A percentile compares a stretch with the other conserved stretches of the same genome.
phyloP scores from a whole-genome alignment of 495 filamentous ascomycete species.

The Sporormia fimetaria region DNA sequence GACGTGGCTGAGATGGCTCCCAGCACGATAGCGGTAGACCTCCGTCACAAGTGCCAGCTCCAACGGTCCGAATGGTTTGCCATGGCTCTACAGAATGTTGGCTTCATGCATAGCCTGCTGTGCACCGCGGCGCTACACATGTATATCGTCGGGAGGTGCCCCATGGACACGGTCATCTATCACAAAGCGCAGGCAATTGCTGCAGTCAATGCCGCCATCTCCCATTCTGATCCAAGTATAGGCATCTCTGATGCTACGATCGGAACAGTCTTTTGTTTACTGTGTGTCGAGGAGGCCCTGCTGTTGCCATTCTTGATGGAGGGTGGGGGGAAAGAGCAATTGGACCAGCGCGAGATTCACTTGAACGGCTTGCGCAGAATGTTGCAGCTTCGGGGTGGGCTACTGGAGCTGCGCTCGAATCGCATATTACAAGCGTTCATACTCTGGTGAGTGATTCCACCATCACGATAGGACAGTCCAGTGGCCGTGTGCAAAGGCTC shows the following conservation, averaged over 20 bases:
- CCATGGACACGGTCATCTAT: slow-evolving; percentile 23
- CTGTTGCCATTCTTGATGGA: slow-evolving; percentile 15
- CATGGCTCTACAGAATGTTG: slow-evolving; percentile 20
- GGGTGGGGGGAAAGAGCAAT: slow-evolving; percentile 9
- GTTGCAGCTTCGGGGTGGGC: slow-evolving; percentile 26
- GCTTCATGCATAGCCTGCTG: slow-evolving; percentile 29
- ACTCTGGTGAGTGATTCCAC: slow-evolving; percentile 25
- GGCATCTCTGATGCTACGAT: slow-evolving; percentile 28
- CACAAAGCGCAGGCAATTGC: slow-evolving; percentile 25
- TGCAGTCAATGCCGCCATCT: slow-evolving; percentile 25
- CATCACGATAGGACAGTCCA: slow-evolving; percentile 4
- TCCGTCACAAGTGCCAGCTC: slow-evolving; percentile 26
- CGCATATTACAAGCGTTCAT: slow-evolving; percentile 29
- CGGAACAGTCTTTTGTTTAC: slow-evolving; percentile 26
- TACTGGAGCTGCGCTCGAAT: slow-evolving; percentile 23
- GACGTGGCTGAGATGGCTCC: slow-evolving; percentile 23
- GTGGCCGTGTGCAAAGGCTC: slow-evolving; percentile 20
- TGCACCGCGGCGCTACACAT: slow-evolving; percentile 26
- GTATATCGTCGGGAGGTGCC: slow-evolving; percentile 22
- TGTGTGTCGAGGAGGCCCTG: slow-evolving; percentile 27
- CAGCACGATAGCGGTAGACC: slow-evolving; percentile 22
- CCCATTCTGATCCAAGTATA: slow-evolving; percentile 15
- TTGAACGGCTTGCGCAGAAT: slow-evolving; percentile 26
- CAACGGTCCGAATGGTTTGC: slow-evolving; percentile 28
- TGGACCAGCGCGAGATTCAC: slow-evolving; percentile 25